phyloP scores from a whole-genome alignment of 1,284 basidiomycete species.

The Irpex sp. region DNA sequence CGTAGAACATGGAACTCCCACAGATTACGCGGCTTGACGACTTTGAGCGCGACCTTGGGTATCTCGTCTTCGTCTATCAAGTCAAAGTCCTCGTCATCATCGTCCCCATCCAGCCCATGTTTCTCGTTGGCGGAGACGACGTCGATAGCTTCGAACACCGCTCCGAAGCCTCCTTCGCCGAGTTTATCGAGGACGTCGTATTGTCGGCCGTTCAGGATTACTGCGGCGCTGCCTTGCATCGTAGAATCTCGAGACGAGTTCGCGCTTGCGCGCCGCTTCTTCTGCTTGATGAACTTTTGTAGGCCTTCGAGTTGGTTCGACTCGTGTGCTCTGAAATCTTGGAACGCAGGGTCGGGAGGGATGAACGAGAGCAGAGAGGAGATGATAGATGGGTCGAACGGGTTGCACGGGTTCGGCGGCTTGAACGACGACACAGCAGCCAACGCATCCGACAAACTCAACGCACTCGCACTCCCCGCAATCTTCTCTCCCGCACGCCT shows the following conservation, averaged over 20 bases:
- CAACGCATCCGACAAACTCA: slow-evolving; percentile 62
- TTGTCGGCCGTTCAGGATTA: slow-evolving; percentile 52
- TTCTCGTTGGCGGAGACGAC: slow-evolving; percentile 38
- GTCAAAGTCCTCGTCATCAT: slow-evolving; percentile 50
- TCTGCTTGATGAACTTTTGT: slow-evolving; percentile 57
- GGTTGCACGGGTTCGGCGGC: slow-evolving; percentile 86
- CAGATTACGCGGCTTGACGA: slow-evolving; percentile 81
- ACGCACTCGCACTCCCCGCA: slow-evolving; percentile 32
- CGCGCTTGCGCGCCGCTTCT: slow-evolving; percentile 44
- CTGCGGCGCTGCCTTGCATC: slow-evolving; percentile 34
- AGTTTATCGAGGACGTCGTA: slow-evolving; percentile 82
- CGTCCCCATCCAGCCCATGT: slow-evolving; percentile 30
- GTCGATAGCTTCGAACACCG: slow-evolving; percentile 82
- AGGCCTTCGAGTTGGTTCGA: slow-evolving; percentile 62
- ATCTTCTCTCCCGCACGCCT: slow-evolving; percentile 43
- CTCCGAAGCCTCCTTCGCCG: slow-evolving; percentile 95
- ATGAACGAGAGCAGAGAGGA: slow-evolving; percentile 63
- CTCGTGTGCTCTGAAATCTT: slow-evolving; percentile 52
- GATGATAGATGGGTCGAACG: slow-evolving; percentile 69
- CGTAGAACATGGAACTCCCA: slow-evolving; percentile 95
- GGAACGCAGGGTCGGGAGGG: slow-evolving; percentile 59
- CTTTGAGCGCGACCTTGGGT: slow-evolving; percentile 78
- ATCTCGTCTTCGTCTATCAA: slow-evolving; percentile 49
- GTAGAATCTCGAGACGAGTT: slow-evolving; percentile 30
- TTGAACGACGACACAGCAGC: slow-evolving; percentile 55